Conservation (phyloP, 2,329 filamentous ascomycete species). For the Aurifilum marmelostoma region DNA sequence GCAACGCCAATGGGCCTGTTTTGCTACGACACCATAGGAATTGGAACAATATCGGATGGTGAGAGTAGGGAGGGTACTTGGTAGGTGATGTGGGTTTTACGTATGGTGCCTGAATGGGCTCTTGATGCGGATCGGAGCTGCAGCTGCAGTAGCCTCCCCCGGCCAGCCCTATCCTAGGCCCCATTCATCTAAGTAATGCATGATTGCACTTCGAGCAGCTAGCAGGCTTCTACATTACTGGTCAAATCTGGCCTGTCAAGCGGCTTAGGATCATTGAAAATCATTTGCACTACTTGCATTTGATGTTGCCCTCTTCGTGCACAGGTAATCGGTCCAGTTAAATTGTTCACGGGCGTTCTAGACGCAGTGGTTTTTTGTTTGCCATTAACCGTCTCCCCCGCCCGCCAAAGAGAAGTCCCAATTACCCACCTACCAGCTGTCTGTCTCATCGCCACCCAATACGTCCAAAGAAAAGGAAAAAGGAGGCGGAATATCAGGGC, state of each 20-base stretch:
- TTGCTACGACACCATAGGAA: neutral
- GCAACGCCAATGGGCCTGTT: no score
- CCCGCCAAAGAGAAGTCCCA: neutral
- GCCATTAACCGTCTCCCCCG: neutral
- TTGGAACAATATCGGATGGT: neutral
- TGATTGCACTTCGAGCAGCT: no score
- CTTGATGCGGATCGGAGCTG: neutral
- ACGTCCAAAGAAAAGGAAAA: neutral
- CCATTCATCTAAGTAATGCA: no score
- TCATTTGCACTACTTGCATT: no score
- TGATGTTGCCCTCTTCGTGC: no score
- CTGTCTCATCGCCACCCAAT: neutral
- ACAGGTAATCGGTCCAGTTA: no score
- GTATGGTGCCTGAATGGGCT: neutral
- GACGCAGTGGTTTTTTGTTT: neutral
- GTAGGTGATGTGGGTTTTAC: no score
- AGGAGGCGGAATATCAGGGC: neutral
- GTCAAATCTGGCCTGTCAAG: neutral
- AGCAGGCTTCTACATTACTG: no score
- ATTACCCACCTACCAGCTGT: conserved; percentile 1
- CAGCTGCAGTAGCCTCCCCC: neutral
- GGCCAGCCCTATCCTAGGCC: neutral
- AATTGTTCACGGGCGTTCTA: neutral
- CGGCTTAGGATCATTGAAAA: no score
- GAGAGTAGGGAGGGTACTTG: neutral